Evolutionary conservation across 2,329 filamentous ascomycete species (phyloP), one percentile per base, ranked within the genome.

Genomic region (Davidsoniella neocaledoniae): DNA sequence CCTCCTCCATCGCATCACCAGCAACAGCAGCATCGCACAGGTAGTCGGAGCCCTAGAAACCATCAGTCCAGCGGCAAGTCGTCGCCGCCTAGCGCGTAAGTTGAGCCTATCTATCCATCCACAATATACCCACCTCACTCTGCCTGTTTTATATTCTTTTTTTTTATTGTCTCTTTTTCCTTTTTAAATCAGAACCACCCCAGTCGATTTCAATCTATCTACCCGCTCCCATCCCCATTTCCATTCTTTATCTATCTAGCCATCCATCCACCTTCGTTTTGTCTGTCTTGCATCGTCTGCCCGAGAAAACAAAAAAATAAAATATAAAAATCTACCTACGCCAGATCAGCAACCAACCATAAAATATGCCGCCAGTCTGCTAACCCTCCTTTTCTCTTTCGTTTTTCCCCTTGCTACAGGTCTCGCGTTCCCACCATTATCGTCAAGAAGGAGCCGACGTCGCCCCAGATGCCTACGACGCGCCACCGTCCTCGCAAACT

Each of bases 391-490:
- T 21, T 46, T 19, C 51, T 54, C 51, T 53, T 51, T 52, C 58
- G 52, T 53, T 56, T 60, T 59, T 52, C 58, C 71, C 64, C 72
- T 33, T 33, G 29, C 66, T 71, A 66, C 70, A 73, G 62, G 65
- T 68, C 63, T 63, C 71, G 67, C 43, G 64, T 66, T 25, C 84
- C 85, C 39, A 88, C 86, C 67, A 93, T 95, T 55, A 75, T 94
- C 56, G 88, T 98, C 53, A 96, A 96, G 72, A 95, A 95, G 66
- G 91, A 98, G 65, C 88, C 88, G 33, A 77, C 83, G 40, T 95
- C 90, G 43, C 90, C 90, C 49, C 83, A 83, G 55, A 77, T 91
- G 59, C 72, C 78, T 48, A 76, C 78, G 53, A 76, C 82, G 49
- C 76, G 84, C 47, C 85, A 86, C 59, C 76, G 85, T 52, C 85